Evolutionary conservation across 164 flowering plant species (phyloP).

Genomic region (Vitis rupestris): DNA sequence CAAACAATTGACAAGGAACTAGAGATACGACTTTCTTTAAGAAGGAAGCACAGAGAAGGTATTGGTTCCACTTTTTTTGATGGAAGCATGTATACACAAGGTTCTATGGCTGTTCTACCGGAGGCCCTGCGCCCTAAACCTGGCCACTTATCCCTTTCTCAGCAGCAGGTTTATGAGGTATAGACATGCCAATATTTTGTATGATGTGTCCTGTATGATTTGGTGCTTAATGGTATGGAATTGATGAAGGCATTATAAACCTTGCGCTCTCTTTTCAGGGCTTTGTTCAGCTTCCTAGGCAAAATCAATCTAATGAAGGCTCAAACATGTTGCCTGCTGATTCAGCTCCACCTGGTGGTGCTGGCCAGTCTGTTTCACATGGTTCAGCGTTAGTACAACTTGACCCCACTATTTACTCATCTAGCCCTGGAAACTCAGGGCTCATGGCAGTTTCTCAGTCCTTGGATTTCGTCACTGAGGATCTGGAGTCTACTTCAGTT

Average conservation of each 20-base stretch:
- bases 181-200: neutral
- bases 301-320: conserved; percentile 74
- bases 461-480: conserved; percentile 63
- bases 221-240: neutral
- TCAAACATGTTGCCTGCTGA: conserved; percentile 53
- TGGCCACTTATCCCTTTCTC: conserved; percentile 78
- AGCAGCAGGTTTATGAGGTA: conserved; percentile 98
- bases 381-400: conserved; percentile 56
- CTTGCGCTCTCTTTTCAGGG: conserved; percentile 46
- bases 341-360: conserved; percentile 45
- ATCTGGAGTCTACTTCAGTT: conserved; percentile 47
- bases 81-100: conserved; percentile 63
- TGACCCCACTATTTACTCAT: conserved; percentile 39
- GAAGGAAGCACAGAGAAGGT: conserved; percentile 88
- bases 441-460: conserved; percentile 46
- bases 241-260: neutral
- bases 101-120: conserved; percentile 68
- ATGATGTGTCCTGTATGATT: neutral
- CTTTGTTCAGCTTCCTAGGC: conserved; percentile 91
- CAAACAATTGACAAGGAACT: conserved; percentile 90
- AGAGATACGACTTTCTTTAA: conserved; percentile 59
- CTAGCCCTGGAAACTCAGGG: conserved; percentile 52
- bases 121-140: conserved; percentile 95
- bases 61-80: conserved; percentile 69
- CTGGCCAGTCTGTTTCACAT: conserved; percentile 45